Evolutionary conservation across 805 yeast genomes (phyloP), one percentile per base, ranked within the genome.

Genomic region (Cyberlindnera sargentensis): DNA sequence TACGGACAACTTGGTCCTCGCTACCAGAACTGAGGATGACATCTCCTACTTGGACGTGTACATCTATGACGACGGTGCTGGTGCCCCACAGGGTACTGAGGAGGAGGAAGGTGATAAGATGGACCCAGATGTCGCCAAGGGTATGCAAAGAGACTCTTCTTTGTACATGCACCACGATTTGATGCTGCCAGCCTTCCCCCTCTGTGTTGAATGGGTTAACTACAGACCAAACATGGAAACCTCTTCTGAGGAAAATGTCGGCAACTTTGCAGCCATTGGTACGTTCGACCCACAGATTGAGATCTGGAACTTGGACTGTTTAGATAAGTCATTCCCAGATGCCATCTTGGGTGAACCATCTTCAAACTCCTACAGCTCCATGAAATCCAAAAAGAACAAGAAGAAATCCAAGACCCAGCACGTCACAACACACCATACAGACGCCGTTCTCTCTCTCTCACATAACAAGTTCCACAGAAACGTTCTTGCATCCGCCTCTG

Each of bases 281-380:
- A 86, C 98, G 2, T 91, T 93, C 62, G 98, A 91, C 55, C 99
- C 99, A 34, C 95, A 85, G 60, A 91, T 93, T 64, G 99, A 93
- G 67, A 76, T 93, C 48, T 93, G 98, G 98, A 89, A 93, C 64
- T 70, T 93, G 57, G 99, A 93, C 62, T 80, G 83, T 50, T 71
- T 91, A 31, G 98, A 93, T 54, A 88, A 88, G 57, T 91, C 95
- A 27, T 91, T 86, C 74, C 99, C 99, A 10, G 96, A 90, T 60
- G 75, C 84, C 52, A 88, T 93, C 49, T 71, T 93, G 47, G 98
- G 99, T 41, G 95, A 85, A 59, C 79, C 80, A 8, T 72, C 57
- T 60, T 45, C 63, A 32, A 54, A 48, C 38, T 48, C 60, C 9
- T 42, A 44, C 20, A 41, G 41, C 23, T 40, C 53, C 20, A 40